These are phyloP conservation scores for Colletotrichum cuscutae DNA, from an alignment of 2,329 filamentous ascomycete species.

Conservation along the genomic window DNA sequence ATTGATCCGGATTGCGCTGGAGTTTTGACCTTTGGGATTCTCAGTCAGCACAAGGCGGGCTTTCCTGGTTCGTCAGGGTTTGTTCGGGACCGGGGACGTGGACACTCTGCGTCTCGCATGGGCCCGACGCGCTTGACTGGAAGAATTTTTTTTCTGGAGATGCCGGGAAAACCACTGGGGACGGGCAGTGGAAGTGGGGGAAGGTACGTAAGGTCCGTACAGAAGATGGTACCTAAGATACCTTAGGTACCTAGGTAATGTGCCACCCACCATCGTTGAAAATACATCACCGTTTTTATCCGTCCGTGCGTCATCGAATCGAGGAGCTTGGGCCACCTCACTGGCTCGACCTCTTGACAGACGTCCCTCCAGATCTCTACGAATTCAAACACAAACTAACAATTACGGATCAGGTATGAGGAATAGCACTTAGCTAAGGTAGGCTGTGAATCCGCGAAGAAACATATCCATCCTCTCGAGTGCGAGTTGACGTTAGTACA, in stretches of 20 bases:
- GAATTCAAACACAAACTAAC: no score
- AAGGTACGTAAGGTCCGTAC: no score
- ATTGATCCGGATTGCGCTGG: conserved; percentile 34
- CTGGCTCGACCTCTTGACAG: no score
- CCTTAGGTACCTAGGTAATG: not conserved
- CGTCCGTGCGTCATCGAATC: not conserved
- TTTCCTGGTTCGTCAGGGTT: not conserved
- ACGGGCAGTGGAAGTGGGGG: no score
- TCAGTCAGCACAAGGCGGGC: not conserved
- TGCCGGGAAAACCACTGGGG: not conserved
- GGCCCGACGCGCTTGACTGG: not conserved
- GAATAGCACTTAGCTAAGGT: no score
- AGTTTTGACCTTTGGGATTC: conserved; percentile 32
- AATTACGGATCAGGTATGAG: no score
- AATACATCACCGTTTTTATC: not conserved
- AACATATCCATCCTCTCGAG: no score
- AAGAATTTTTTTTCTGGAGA: conserved; percentile 2
- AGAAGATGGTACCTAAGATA: not conserved
- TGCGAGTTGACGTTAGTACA: no score
- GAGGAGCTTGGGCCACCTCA: not conserved
- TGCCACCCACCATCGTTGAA: no score
- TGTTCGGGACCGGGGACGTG: not conserved
- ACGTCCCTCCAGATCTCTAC: not conserved
- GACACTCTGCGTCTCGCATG: not conserved
- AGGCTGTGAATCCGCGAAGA: no score